A percentile compares a stretch with the other conserved stretches of the same genome.
Evolutionary conservation across 352 stramenopile species (phyloP).

Genomic region (Phytophthora colocasiae): DNA sequence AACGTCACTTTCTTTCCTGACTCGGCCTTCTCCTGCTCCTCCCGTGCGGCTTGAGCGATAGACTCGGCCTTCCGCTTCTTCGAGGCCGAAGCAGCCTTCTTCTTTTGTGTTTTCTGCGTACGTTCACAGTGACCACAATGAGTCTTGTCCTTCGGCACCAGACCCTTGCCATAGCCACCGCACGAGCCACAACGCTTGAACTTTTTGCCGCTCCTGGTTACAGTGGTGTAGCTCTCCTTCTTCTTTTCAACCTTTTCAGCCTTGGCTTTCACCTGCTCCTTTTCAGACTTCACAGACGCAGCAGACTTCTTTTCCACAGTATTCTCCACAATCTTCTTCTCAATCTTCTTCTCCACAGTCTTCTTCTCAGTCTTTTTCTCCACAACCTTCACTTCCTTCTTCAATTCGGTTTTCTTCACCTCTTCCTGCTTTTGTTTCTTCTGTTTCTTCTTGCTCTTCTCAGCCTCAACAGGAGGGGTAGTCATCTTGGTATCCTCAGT

Average conservation of each 20-base stretch:
- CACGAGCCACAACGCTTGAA: constrained; percentile 77
- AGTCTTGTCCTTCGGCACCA: constrained; percentile 69
- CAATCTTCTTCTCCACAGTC: constrained; percentile 16
- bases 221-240: constrained; percentile 36
- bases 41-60: constrained; percentile 36
- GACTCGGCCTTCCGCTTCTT: constrained; percentile 76
- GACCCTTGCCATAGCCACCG: constrained; percentile 76
- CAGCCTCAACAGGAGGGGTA: constrained; percentile 9
- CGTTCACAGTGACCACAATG: constrained; percentile 82
- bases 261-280: constrained; percentile 35
- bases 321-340: not conserved
- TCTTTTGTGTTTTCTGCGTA: constrained; percentile 64
- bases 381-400: constrained; percentile 26
- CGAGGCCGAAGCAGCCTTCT: constrained; percentile 48
- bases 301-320: constrained; percentile 26
- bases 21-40: constrained; percentile 38
- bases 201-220: constrained; percentile 75
- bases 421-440: constrained; percentile 22
- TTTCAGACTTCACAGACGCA: constrained; percentile 22
- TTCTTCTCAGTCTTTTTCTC: constrained; percentile 13
- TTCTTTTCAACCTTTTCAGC: constrained; percentile 37
- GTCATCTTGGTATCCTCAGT: constrained; percentile 29
- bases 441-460: constrained; percentile 39
- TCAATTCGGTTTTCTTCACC: constrained; percentile 23
- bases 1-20: constrained; percentile 85